Evolutionary conservation across 257 asterid species (phyloP).

Genomic region (Gentiana macrophylla): DNA sequence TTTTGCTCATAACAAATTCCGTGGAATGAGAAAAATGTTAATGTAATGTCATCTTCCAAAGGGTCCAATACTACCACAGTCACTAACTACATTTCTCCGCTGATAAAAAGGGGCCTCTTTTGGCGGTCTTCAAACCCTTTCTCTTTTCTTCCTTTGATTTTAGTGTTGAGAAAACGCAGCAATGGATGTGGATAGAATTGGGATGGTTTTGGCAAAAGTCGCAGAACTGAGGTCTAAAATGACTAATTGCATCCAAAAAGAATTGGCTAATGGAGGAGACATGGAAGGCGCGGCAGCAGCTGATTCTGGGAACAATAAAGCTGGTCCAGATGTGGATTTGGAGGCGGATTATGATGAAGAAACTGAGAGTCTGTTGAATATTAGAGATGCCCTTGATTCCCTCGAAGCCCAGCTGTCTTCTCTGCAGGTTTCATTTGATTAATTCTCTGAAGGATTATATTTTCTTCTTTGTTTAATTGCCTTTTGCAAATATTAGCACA

Average conservation of each 20-base stretch:
- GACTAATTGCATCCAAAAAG: conserved; percentile 22
- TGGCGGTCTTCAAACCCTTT: conserved; percentile 9
- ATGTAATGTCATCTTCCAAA: conserved; percentile 7
- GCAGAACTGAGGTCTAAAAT: conserved; percentile 31
- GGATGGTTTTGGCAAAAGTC: conserved; percentile 30
- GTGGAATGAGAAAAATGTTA: no score
- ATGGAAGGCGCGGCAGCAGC: conserved; percentile 10
- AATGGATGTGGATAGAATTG: conserved; percentile 41
- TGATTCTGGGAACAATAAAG: conserved; percentile 1
- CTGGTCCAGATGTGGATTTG: conserved; percentile 5
- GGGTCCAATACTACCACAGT: conserved; percentile 15
- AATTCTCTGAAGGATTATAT: no score
- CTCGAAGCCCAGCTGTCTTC: conserved; percentile 75
- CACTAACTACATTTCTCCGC: conserved; percentile 5
- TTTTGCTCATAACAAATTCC: no score
- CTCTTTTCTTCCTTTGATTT: neutral
- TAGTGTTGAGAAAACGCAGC: neutral
- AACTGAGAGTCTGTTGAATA: conserved; percentile 47
- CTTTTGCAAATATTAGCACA: no score
- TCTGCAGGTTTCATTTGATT: conserved; percentile 33
- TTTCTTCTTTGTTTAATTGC: no score
- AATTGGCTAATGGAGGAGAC: conserved; percentile 6
- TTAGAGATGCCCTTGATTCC: conserved; percentile 73
- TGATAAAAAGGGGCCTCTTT: conserved; percentile 1
- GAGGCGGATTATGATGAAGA: conserved; percentile 28